phyloP scores from a whole-genome alignment of 2,329 filamentous ascomycete species.

The Coniochaeta sp. region DNA sequence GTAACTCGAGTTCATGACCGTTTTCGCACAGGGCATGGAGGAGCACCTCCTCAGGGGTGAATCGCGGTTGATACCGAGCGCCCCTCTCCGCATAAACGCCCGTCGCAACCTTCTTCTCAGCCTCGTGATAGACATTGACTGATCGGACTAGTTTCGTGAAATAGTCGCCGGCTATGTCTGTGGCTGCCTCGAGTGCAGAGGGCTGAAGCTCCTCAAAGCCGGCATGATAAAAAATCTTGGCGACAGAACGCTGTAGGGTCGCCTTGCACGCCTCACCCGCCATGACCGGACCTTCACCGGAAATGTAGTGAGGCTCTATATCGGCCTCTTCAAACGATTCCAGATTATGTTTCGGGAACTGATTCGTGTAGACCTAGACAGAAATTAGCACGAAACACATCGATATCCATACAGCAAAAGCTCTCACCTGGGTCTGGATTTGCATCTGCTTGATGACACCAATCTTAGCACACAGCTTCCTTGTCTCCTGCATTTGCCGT shows the following conservation, averaged over 20 bases:
- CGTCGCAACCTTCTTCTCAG: slow-evolving; percentile 62
- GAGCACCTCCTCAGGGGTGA: slow-evolving; percentile 77
- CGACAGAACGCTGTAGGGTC: slow-evolving; percentile 82
- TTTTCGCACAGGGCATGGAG: slow-evolving; percentile 80
- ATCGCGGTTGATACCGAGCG: slow-evolving; percentile 52
- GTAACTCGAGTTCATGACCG: slow-evolving; percentile 70
- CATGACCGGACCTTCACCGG: slow-evolving; percentile 84
- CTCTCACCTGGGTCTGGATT: slow-evolving; percentile 79
- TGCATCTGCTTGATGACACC: slow-evolving; percentile 99
- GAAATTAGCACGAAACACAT: slow-evolving; percentile 16
- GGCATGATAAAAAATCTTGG: slow-evolving; percentile 90
- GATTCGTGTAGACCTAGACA: slow-evolving; percentile 82
- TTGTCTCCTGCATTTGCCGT: slow-evolving; percentile 90
- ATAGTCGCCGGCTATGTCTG: slow-evolving; percentile 83
- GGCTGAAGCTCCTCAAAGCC: slow-evolving; percentile 97
- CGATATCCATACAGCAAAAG: neutral
- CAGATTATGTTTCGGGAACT: slow-evolving; percentile 93
- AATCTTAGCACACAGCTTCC: slow-evolving; percentile 94
- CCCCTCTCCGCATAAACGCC: slow-evolving; percentile 31
- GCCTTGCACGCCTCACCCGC: slow-evolving; percentile 74
- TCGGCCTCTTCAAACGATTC: slow-evolving; percentile 84
- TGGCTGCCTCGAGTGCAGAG: slow-evolving; percentile 82
- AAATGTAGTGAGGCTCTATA: slow-evolving; percentile 80
- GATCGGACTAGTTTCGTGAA: slow-evolving; percentile 77
- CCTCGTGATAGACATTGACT: slow-evolving; percentile 75